Base-by-base conservation (phyloP, 2,329 filamentous ascomycete genomes). In the Drechslerella dactyloides region DNA sequence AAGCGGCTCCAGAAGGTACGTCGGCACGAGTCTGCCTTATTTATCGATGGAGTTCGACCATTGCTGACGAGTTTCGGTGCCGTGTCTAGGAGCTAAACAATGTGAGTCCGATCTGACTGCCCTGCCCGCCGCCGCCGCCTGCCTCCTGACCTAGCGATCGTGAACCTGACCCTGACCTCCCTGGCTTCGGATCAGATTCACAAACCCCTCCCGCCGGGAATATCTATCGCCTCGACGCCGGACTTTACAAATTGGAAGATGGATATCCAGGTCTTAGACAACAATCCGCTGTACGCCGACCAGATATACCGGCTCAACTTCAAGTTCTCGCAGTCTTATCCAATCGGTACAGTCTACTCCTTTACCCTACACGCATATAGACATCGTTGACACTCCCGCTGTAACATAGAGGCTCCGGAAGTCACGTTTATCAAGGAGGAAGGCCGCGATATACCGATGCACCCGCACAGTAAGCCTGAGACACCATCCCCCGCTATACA, bases 181-280 rank as follows among this genome's bases (percentile, higher is more conserved):
- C 51, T 54, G n/a, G 51, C 33, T 11, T 54, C 5, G 30, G 37
- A 61, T 52, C 73, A 87, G 85, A 85, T 87, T 74, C 83, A 81
- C 73, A 80, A 80, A 58, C 83, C 82, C 70, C 78, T 88, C 42
- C 87, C 87, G 44, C 86, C 86, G 17, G 87, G 87, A 59, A 96
- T 99, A 79, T 84, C 85, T 54, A 86, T 97, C 54, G 87, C 96
- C 69, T 86, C 88, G 53, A 88, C 91, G 65, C 90, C 96, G 52
- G 89, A 92, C 79, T 87, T 96, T 58, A 85, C 91, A 77, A 89
- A 94, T 82, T 99, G 94, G 96, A 83, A 88, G 56, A 87, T 97
- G 81, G 96, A 99, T 79, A 96, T 99, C 60, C 83, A 85, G 75
- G 93, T 99, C 58, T 85, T 97, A 44, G 94, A 97, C 80, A 82